Percentiles rank a stretch among this genome's conserved stretches.
Evolutionary conservation across 139 green algal genomes (phyloP).

Genomic region (Micractinium sp.): DNA sequence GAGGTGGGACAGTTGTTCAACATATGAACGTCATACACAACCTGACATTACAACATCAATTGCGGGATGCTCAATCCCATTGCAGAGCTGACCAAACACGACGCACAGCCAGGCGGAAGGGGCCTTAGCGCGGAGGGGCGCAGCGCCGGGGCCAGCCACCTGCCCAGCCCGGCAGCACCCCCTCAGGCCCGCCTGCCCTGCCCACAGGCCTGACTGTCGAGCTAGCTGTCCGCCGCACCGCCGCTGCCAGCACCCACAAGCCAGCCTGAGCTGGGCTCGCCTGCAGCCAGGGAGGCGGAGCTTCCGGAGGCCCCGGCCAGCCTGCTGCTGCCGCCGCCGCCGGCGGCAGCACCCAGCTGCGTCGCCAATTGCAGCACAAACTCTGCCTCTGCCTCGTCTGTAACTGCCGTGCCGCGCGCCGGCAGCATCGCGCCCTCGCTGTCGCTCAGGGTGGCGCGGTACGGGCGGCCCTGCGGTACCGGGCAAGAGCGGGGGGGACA

Average conservation of each 20-base stretch:
- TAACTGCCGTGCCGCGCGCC: not conserved
- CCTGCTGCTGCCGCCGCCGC: not conserved
- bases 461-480: slow-evolving; percentile 15
- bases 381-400: not conserved
- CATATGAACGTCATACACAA: too few relatives aligned
- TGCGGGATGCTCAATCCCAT: too few relatives aligned
- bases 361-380: not conserved
- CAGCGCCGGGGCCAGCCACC: too few relatives aligned
- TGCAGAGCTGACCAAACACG: too few relatives aligned
- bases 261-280: not conserved
- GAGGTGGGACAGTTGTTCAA: too few relatives aligned
- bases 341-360: not conserved
- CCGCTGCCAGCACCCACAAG: not conserved
- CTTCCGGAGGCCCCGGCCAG: not conserved
- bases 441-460: slow-evolving; percentile 13
- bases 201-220: not conserved
- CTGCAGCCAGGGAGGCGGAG: not conserved
- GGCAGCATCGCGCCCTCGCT: slow-evolving; percentile 16
- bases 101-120: too few relatives aligned
- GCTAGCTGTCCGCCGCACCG: not conserved
- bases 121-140: too few relatives aligned
- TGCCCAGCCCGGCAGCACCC: too few relatives aligned
- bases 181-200: not conserved
- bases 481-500: not conserved
- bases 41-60: too few relatives aligned